These are phyloP conservation scores for Dipteronia sinensis DNA, from an alignment of 345 rosid species.

Conservation along the genomic window DNA sequence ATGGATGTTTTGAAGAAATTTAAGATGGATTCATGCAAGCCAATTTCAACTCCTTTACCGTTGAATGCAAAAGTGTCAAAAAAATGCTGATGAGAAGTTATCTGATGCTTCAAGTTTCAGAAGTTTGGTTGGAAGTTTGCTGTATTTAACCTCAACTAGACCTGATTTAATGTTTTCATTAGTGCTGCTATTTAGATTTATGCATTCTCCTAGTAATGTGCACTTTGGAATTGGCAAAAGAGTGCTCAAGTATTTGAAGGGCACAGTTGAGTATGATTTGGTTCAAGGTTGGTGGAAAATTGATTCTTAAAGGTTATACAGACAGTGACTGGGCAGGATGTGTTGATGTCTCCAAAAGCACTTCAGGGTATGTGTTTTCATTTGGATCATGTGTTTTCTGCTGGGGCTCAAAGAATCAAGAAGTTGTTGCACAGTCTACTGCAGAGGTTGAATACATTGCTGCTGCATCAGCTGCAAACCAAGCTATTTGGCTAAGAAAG, in stretches of 20 bases:
- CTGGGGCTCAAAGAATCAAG: constrained; percentile 12
- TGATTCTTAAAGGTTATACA: neutral
- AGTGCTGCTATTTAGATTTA: neutral
- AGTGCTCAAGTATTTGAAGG: no score
- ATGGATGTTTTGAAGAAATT: neutral
- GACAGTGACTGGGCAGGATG: neutral
- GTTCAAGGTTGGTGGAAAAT: neutral
- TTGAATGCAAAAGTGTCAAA: neutral
- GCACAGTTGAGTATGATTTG: no score
- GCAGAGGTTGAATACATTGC: neutral
- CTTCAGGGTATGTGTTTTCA: neutral
- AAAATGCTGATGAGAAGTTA: neutral
- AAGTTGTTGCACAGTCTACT: neutral
- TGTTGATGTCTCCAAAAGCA: neutral
- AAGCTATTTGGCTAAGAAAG: neutral
- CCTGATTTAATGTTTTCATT: neutral
- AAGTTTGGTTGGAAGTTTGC: neutral
- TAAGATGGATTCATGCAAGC: neutral
- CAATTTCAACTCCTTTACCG: neutral
- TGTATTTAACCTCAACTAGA: neutral
- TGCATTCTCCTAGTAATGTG: neutral
- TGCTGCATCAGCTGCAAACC: neutral
- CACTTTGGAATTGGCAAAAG: neutral
- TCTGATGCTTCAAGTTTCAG: neutral
- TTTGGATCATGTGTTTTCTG: neutral